Conservation (phyloP, 352 stramenopile species). For the Plasmopara muralis region DNA sequence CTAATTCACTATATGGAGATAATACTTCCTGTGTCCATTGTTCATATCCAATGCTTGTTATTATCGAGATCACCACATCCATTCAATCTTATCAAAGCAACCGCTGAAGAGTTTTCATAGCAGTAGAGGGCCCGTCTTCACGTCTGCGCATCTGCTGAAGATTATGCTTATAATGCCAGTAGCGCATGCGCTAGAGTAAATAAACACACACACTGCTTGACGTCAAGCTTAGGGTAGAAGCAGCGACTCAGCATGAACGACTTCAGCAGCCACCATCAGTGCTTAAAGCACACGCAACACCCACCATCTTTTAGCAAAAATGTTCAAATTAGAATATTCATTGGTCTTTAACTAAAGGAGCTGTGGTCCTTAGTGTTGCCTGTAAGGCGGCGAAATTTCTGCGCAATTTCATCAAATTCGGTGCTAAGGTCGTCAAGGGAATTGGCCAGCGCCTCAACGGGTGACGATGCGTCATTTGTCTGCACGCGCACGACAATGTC, state of each 20-base stretch:
- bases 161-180: conserved; percentile 45
- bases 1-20: no score
- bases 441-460: conserved; percentile 73
- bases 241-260: conserved; percentile 8
- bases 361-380: conserved; percentile 82
- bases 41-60: no score
- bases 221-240: conserved; percentile 17
- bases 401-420: conserved; percentile 82
- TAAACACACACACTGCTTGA: conserved; percentile 20
- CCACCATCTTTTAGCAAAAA: no score
- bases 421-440: conserved; percentile 81
- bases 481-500: conserved; percentile 94
- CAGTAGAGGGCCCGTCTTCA: conserved; percentile 67
- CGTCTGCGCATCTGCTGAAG: conserved; percentile 45
- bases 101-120: conserved; percentile 8
- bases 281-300: no score
- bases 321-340: no score
- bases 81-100: no score
- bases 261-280: conserved; percentile 24
- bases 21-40: conserved; percentile 21
- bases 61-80: no score
- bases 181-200: conserved; percentile 47
- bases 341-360: conserved; percentile 54
- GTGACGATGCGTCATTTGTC: conserved; percentile 80
- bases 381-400: conserved; percentile 75